A percentile compares a stretch with the other conserved stretches of the same genome.
Conservation (phyloP, 306 rosid species). For the Luffa aegyptiaca region DNA sequence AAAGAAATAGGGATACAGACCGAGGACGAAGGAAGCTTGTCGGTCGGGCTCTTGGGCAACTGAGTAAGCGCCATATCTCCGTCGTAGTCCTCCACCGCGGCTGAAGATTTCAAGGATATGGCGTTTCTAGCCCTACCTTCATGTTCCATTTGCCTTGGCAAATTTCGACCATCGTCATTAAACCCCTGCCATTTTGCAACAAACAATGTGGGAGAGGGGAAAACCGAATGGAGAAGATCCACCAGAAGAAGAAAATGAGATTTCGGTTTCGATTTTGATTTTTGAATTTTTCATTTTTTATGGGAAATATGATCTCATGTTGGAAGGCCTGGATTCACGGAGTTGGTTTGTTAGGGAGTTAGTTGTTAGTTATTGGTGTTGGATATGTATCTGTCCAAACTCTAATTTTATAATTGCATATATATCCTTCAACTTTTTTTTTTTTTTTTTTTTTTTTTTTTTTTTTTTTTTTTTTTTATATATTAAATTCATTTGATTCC, state of each 20-base stretch:
- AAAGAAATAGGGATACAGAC: constrained; percentile 16
- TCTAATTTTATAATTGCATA: too few species aligned
- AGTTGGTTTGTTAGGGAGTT: too few species aligned
- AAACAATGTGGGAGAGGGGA: not conserved
- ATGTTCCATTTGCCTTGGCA: not conserved
- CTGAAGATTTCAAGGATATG: not conserved
- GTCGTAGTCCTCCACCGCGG: constrained; percentile 10
- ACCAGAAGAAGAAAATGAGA: not conserved
- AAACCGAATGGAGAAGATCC: not conserved
- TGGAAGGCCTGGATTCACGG: too few species aligned
- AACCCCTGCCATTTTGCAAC: not conserved
- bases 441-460: too few species aligned
- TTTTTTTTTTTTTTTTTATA: too few species aligned
- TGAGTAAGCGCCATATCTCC: constrained; percentile 17
- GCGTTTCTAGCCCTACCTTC: not conserved
- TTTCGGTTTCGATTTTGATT: too few species aligned
- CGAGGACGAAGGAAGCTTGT: constrained; percentile 17
- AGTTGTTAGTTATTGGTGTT: too few species aligned
- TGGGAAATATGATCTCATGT: too few species aligned
- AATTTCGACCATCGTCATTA: not conserved
- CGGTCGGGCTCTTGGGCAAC: constrained; percentile 12
- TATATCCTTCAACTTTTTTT: too few species aligned
- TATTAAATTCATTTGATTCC: too few species aligned
- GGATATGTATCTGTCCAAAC: too few species aligned
- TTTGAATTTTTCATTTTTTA: too few species aligned